A percentile compares a stretch with the other conserved stretches of the same genome.
These are phyloP conservation scores for Mycena sanguinolenta DNA, from an alignment of 768 basidiomycete genomes.

Conservation along the genomic window DNA sequence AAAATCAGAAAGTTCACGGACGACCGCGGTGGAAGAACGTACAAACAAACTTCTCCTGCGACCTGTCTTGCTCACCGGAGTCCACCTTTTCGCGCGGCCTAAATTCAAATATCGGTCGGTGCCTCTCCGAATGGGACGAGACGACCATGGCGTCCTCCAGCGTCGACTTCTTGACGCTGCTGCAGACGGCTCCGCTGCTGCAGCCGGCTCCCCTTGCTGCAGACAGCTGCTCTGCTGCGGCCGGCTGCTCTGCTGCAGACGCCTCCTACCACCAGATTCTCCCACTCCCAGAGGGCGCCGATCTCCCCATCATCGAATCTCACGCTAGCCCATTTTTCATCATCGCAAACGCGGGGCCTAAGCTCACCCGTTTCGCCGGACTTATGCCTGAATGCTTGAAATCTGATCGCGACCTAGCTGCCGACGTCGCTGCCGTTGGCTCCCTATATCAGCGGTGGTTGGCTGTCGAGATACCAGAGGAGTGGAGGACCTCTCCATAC, in stretches of 20 bases:
- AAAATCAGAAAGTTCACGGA: too few relatives aligned
- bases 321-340: slow-evolving; percentile 8
- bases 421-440: not conserved
- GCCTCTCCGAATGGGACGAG: slow-evolving; percentile 3
- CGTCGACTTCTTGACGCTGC: not conserved
- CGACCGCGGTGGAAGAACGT: too few relatives aligned
- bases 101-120: slow-evolving; percentile 14
- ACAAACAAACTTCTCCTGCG: slow-evolving; percentile 3
- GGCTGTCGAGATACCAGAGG: not conserved
- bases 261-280: slow-evolving; percentile 11
- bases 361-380: not conserved
- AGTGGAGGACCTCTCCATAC: not conserved
- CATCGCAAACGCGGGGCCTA: slow-evolving; percentile 6
- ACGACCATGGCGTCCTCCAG: slow-evolving; percentile 5
- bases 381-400: not conserved
- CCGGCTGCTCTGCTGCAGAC: too few relatives aligned
- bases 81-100: not conserved
- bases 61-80: slow-evolving; percentile 2
- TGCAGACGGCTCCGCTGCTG: too few relatives aligned
- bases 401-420: not conserved
- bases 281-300: not conserved
- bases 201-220: too few relatives aligned
- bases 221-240: too few relatives aligned
- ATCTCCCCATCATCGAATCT: slow-evolving; percentile 2
- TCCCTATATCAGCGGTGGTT: not conserved